phyloP scores from a whole-genome alignment of 495 filamentous ascomycete genomes.

The Hypoxylon lienhwacheense region DNA sequence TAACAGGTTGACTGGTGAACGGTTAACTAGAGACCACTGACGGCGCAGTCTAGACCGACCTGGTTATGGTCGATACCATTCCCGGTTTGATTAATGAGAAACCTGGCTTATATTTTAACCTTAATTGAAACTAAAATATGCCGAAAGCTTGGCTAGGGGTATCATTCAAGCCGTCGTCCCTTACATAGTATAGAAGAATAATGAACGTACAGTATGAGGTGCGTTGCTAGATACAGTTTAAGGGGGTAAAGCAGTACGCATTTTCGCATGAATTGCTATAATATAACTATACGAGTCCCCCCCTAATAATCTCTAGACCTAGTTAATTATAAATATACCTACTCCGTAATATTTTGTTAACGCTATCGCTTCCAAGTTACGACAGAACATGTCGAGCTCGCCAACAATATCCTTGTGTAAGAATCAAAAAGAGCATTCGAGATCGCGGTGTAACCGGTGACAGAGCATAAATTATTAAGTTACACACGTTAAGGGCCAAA shows the following conservation, averaged over 20 bases:
- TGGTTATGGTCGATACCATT: not conserved
- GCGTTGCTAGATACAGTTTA: no score
- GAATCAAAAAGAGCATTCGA: constrained; percentile 10
- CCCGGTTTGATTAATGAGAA: constrained; percentile 17
- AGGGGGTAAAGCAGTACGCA: no score
- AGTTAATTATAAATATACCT: no score
- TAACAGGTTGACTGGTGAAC: no score
- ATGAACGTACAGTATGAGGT: no score
- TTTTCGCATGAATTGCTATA: no score
- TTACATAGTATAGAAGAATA: no score
- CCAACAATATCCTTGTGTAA: constrained; percentile 2
- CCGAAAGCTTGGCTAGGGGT: constrained; percentile 8
- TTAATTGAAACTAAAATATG: constrained; percentile 2
- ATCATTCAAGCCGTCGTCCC: no score
- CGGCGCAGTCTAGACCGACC: constrained; percentile 2
- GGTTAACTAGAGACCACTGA: not conserved
- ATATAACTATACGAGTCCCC: no score
- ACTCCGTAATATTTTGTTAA: no score
- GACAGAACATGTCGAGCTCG: constrained; percentile 21
- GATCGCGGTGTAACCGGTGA: no score
- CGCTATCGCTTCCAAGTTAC: constrained; percentile 12
- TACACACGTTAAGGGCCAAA: constrained; percentile 1
- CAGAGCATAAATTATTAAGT: not conserved
- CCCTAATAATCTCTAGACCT: no score
- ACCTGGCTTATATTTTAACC: constrained; percentile 6